Evolutionary conservation across 257 asterid species (phyloP).

Genomic region (Parsonsia alboflavescens): DNA sequence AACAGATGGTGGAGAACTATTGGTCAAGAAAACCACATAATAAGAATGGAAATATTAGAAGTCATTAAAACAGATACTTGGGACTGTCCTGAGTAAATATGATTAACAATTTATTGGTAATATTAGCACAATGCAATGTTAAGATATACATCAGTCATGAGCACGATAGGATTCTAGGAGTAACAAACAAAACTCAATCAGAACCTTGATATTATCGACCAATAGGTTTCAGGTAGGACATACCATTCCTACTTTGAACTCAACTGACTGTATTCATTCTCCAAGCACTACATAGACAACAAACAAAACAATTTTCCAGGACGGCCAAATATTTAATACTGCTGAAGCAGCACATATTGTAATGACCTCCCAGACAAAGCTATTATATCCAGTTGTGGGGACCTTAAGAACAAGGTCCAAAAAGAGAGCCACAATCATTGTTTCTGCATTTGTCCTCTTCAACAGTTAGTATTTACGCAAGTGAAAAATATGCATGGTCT

Average conservation of each 20-base stretch:
- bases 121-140: background rate
- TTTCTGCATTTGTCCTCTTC: background rate
- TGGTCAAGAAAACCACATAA: too few species aligned
- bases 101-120: too few species aligned
- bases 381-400: background rate
- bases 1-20: too few species aligned
- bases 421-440: background rate
- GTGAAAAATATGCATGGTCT: background rate
- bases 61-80: background rate
- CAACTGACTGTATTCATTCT: too few species aligned
- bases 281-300: background rate
- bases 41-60: background rate
- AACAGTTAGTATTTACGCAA: background rate
- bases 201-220: too few species aligned
- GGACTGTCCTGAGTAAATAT: background rate
- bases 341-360: background rate
- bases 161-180: too few species aligned
- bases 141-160: background rate
- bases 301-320: background rate
- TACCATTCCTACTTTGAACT: too few species aligned
- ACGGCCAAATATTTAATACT: background rate
- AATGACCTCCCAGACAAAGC: constrained; percentile 1
- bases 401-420: background rate
- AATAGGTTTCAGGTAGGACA: too few species aligned
- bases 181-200: too few species aligned